These are phyloP conservation scores for Cercospora janseana DNA, from an alignment of 2,329 filamentous ascomycete species.

Conservation along the genomic window DNA sequence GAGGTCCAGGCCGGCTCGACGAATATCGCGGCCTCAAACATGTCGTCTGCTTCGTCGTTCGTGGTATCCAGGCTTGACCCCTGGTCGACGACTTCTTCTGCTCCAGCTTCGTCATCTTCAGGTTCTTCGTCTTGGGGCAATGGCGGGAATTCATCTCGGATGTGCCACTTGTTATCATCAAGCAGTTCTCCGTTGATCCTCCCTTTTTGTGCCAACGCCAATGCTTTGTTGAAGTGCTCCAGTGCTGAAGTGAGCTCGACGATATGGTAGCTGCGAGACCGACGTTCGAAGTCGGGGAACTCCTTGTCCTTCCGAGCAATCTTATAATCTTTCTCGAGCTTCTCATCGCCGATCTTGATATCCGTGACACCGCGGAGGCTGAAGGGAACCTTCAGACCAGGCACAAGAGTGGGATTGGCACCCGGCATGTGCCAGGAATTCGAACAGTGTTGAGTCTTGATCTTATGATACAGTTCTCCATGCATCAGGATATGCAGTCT, in stretches of 20 bases:
- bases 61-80: not conserved
- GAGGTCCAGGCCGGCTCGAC: not conserved
- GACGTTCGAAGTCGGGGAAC: slow-evolving; percentile 18
- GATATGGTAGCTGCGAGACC: not conserved
- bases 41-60: not conserved
- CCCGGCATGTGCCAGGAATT: not conserved
- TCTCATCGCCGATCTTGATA: slow-evolving; percentile 20
- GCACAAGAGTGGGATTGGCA: slow-evolving; percentile 23
- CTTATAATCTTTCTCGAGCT: slow-evolving; percentile 15
- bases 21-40: not conserved
- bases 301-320: slow-evolving; percentile 9
- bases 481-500: slow-evolving; percentile 26
- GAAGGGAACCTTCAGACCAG: slow-evolving; percentile 25
- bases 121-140: slow-evolving; percentile 15
- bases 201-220: slow-evolving; percentile 26
- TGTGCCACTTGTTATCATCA: slow-evolving; percentile 27
- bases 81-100: not conserved
- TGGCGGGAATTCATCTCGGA: slow-evolving; percentile 22
- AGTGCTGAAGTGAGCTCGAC: slow-evolving; percentile 18
- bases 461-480: slow-evolving; percentile 7
- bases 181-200: slow-evolving; percentile 24
- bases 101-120: not conserved
- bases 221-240: slow-evolving; percentile 27
- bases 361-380: slow-evolving; percentile 23
- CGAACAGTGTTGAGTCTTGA: not conserved